Evolutionary conservation across 2,329 filamentous ascomycete genomes (phyloP).

Genomic region (Claviceps purpurea): DNA sequence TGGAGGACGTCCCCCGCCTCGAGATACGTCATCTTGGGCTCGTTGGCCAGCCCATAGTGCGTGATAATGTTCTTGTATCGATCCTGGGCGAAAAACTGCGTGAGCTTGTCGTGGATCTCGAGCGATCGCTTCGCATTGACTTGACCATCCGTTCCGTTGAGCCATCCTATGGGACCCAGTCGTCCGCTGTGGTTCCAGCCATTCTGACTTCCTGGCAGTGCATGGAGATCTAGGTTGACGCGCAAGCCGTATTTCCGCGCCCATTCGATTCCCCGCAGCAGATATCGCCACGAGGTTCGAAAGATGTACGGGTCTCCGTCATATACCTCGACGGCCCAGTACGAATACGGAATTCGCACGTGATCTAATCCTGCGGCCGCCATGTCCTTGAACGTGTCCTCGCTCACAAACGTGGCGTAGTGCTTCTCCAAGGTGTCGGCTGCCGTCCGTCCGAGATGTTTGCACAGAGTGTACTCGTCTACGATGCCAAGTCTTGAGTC

Average conservation of each 20-base stretch:
- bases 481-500: conserved; percentile 54
- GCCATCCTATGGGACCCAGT: conserved; percentile 69
- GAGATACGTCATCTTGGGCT: conserved; percentile 75
- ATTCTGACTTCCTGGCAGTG: conserved; percentile 85
- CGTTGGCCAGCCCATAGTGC: conserved; percentile 91
- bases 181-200: conserved; percentile 95
- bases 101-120: conserved; percentile 75
- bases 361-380: conserved; percentile 83
- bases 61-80: conserved; percentile 85
- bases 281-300: conserved; percentile 82
- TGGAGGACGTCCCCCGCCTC: conserved; percentile 51
- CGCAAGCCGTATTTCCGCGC: conserved; percentile 82
- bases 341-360: conserved; percentile 88
- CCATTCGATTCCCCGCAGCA: conserved; percentile 86
- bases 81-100: conserved; percentile 83
- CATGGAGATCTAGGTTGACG: conserved; percentile 87
- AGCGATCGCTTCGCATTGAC: conserved; percentile 70
- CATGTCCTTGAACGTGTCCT: conserved; percentile 74
- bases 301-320: conserved; percentile 77
- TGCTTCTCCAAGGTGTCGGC: conserved; percentile 72
- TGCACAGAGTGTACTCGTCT: conserved; percentile 75
- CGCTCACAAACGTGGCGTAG: conserved; percentile 79
- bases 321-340: conserved; percentile 86
- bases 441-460: conserved; percentile 52
- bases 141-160: conserved; percentile 76